Conservation (phyloP, 768 basidiomycete species). For the Heimioporus sp. region DNA sequence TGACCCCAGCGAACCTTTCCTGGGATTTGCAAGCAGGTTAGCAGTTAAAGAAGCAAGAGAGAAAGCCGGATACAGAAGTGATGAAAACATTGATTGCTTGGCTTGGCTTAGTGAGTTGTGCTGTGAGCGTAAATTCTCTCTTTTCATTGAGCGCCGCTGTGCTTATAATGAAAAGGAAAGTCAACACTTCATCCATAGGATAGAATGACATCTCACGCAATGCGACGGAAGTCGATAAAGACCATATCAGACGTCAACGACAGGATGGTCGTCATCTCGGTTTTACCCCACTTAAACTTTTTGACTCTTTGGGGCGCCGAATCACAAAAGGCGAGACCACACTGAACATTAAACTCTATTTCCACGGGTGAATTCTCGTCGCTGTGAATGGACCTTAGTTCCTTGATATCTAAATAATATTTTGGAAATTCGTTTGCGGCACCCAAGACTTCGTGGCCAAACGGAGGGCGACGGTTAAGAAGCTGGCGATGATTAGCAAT, state of each 20-base stretch:
- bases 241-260: slow-evolving; percentile 73
- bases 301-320: slow-evolving; percentile 38
- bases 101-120: slow-evolving; percentile 69
- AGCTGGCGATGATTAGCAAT: slow-evolving; percentile 42
- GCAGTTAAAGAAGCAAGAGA: slow-evolving; percentile 6
- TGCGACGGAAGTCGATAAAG: slow-evolving; percentile 78
- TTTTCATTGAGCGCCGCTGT: slow-evolving; percentile 62
- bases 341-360: slow-evolving; percentile 55
- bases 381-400: slow-evolving; percentile 41
- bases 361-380: slow-evolving; percentile 54
- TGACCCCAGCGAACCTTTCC: slow-evolving; percentile 75
- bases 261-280: slow-evolving; percentile 69
- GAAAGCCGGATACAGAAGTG: slow-evolving; percentile 47
- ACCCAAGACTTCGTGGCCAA: slow-evolving; percentile 67
- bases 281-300: slow-evolving; percentile 41
- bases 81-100: slow-evolving; percentile 62
- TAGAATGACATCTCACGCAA: slow-evolving; percentile 49
- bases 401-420: slow-evolving; percentile 53
- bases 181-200: slow-evolving; percentile 5
- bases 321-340: slow-evolving; percentile 43
- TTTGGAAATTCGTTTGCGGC: slow-evolving; percentile 62
- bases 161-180: slow-evolving; percentile 35
- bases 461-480: slow-evolving; percentile 70
- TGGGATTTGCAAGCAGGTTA: slow-evolving; percentile 30
- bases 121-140: slow-evolving; percentile 60